Conservation (phyloP, 495 filamentous ascomycete species). For the Glonium stellatum region DNA sequence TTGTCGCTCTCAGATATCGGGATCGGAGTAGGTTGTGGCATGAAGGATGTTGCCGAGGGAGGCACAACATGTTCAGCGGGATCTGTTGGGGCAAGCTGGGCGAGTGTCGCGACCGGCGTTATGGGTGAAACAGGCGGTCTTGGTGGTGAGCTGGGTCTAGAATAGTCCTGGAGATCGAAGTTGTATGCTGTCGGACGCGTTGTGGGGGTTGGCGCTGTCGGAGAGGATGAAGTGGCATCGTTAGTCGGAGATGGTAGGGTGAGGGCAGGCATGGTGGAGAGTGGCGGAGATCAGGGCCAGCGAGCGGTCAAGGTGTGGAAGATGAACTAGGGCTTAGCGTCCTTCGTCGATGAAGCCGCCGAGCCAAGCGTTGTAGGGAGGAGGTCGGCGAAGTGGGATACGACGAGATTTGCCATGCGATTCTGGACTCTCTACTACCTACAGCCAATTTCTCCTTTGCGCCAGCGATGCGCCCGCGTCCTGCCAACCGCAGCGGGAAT, state of each 20-base stretch:
- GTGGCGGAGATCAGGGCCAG: background rate
- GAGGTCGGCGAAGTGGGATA: background rate
- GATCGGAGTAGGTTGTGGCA: conserved; percentile 48
- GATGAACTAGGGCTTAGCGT: background rate
- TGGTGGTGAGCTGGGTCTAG: conserved; percentile 20
- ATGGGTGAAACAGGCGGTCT: conserved; percentile 34
- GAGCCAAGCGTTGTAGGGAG: background rate
- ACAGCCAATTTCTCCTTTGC: too few relatives aligned
- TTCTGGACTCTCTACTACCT: too few relatives aligned
- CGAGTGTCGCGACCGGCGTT: conserved; percentile 27
- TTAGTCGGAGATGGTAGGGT: conserved; percentile 6
- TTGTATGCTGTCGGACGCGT: background rate
- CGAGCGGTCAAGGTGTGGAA: background rate
- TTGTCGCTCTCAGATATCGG: conserved; percentile 72
- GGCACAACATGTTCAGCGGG: conserved; percentile 11
- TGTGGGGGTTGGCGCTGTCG: background rate
- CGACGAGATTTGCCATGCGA: background rate
- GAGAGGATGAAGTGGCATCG: conserved; percentile 6
- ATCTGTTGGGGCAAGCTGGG: conserved; percentile 20
- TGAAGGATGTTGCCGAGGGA: conserved; percentile 30
- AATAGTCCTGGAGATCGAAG: background rate
- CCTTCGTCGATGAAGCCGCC: background rate
- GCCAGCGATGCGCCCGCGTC: too few relatives aligned
- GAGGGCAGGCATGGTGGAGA: conserved; percentile 22
- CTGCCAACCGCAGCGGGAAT: too few relatives aligned